phyloP scores from a whole-genome alignment of 352 stramenopile species.

The Elongisporangium anandrum region DNA sequence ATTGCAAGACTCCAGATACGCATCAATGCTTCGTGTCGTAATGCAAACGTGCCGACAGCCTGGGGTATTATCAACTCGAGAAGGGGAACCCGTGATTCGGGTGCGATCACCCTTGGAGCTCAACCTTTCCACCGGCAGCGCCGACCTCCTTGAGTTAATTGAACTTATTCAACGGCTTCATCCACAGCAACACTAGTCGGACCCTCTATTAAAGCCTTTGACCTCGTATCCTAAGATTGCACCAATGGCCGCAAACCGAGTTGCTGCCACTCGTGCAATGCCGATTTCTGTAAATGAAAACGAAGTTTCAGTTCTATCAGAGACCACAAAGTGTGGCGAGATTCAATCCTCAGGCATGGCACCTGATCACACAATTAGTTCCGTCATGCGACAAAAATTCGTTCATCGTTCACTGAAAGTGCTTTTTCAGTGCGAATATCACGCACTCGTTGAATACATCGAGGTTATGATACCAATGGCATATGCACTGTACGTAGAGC shows the following conservation, averaged over 20 bases:
- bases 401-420: slow-evolving; percentile 5
- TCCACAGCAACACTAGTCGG: neutral
- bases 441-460: slow-evolving; percentile 17
- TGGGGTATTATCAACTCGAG: neutral
- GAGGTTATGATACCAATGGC: slow-evolving; percentile 18
- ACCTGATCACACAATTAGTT: neutral
- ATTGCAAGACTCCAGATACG: neutral
- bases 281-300: too few species aligned
- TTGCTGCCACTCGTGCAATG: too few species aligned
- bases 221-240: too few species aligned
- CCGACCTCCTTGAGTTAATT: neutral
- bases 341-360: neutral
- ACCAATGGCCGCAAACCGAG: too few species aligned
- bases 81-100: neutral
- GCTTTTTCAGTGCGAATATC: slow-evolving; percentile 25
- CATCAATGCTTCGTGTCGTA: neutral
- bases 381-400: neutral
- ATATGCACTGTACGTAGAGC: slow-evolving; percentile 11
- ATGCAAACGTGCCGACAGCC: neutral
- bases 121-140: neutral
- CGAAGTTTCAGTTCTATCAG: too few species aligned
- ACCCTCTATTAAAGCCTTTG: too few species aligned
- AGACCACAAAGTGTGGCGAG: neutral
- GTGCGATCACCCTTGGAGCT: neutral
- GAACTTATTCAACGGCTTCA: neutral